Conservation (phyloP, 441 rosid species). For the Mallotus repandus region DNA sequence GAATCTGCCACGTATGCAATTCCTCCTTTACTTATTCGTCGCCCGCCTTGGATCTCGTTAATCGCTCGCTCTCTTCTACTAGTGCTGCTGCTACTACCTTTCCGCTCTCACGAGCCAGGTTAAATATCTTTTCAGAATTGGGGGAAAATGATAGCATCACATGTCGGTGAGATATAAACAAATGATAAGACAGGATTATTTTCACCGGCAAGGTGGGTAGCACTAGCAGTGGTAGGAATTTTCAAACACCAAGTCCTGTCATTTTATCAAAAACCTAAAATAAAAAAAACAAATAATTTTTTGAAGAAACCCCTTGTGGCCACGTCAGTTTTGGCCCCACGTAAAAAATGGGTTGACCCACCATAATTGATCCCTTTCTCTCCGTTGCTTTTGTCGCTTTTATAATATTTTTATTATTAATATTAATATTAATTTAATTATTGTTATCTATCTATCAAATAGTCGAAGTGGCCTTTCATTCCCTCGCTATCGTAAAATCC, state of each 20-base stretch:
- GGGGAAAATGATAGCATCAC: slow-evolving; percentile 28
- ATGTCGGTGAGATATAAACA: slow-evolving; percentile 6
- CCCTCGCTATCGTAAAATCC: slow-evolving; percentile 29
- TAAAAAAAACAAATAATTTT: slow-evolving; percentile 2
- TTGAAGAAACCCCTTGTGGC: slow-evolving; percentile 34
- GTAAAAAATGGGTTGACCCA: slow-evolving; percentile 42
- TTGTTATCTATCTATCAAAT: neutral
- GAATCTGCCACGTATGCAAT: slow-evolving; percentile 28
- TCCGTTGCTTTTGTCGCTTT: slow-evolving; percentile 34
- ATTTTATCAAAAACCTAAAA: neutral
- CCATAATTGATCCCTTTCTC: slow-evolving; percentile 24
- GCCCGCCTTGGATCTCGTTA: slow-evolving; percentile 51
- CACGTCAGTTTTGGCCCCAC: slow-evolving; percentile 47
- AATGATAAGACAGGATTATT: neutral
- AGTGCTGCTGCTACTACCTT: neutral
- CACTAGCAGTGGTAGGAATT: neutral
- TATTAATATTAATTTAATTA: neutral
- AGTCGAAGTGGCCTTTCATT: slow-evolving; percentile 5
- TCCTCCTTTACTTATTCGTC: slow-evolving; percentile 22
- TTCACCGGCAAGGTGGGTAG: slow-evolving; percentile 16
- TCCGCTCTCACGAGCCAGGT: slow-evolving; percentile 9
- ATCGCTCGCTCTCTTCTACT: neutral
- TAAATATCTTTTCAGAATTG: neutral
- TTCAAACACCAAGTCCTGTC: neutral
- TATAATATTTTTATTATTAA: neutral